Conservation (phyloP, 305 asterid genomes). For the Solanum hybrid region DNA sequence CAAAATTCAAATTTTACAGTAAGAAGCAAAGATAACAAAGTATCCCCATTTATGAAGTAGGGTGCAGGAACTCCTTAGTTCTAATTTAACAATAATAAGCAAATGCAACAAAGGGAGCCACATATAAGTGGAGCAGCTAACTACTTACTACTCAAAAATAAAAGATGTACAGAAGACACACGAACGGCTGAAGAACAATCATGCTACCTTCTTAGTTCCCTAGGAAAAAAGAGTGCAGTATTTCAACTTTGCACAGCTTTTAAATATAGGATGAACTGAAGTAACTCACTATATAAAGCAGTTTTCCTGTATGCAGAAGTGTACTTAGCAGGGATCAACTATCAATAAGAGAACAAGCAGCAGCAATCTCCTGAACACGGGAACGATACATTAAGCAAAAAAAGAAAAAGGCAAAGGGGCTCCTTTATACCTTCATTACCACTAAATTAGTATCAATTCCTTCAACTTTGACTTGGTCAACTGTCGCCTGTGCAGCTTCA, state of each 20-base stretch:
- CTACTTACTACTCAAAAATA: neutral
- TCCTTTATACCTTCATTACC: constrained; percentile 61
- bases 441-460: constrained; percentile 85
- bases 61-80: neutral
- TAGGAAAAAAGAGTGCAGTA: neutral
- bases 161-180: neutral
- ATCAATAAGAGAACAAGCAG: constrained; percentile 5
- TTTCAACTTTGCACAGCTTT: neutral
- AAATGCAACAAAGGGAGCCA: neutral
- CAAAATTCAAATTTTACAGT: neutral
- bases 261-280: neutral
- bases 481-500: constrained; percentile 90
- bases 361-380: neutral
- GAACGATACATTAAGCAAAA: neutral
- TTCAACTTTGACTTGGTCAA: constrained; percentile 89
- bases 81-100: neutral
- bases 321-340: neutral
- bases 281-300: neutral
- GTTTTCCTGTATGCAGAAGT: neutral
- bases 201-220: neutral
- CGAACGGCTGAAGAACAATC: neutral
- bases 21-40: neutral
- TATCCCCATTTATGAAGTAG: neutral
- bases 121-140: neutral
- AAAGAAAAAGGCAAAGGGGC: constrained; percentile 10